Evolutionary conservation across 2,329 filamentous ascomycete genomes (phyloP).

Genomic region (Fusarium austroafricanum): DNA sequence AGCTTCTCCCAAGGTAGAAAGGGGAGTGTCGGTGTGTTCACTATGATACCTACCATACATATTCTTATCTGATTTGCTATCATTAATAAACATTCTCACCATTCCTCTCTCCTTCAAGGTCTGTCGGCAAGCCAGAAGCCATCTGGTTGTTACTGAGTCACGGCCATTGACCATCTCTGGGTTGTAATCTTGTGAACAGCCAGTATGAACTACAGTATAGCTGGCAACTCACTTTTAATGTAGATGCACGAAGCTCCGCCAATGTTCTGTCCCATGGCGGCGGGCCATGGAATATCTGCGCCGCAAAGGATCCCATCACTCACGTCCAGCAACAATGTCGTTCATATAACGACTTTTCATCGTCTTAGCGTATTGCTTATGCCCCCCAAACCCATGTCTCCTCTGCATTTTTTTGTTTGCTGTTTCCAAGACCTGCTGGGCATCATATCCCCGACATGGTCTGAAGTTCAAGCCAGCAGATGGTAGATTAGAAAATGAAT

Average conservation of each 20-base stretch:
- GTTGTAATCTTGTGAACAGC: conserved; percentile 55
- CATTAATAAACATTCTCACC: conserved; percentile 67
- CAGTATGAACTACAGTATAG: conserved; percentile 8
- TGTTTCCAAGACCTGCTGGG: conserved; percentile 60
- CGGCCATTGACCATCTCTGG: conserved; percentile 57
- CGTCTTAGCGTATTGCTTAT: conserved; percentile 67
- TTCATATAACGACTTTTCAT: conserved; percentile 60
- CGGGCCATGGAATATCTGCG: conserved; percentile 67
- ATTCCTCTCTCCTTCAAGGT: conserved; percentile 62
- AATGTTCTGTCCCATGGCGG: conserved; percentile 61
- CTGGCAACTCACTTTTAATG: conserved; percentile 60
- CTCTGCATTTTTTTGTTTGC: conserved; percentile 60
- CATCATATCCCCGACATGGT: conserved; percentile 59
- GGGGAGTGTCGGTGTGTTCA: too few relatives aligned
- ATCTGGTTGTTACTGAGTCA: conserved; percentile 63
- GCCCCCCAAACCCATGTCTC: conserved; percentile 66
- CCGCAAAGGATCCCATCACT: conserved; percentile 59
- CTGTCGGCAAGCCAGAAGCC: conserved; percentile 65
- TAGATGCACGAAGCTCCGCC: conserved; percentile 72
- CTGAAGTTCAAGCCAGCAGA: conserved; percentile 58
- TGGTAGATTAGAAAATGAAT: conserved; percentile 56
- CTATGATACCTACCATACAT: too few relatives aligned
- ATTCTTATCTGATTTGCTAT: conserved; percentile 62
- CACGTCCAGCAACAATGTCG: conserved; percentile 66
- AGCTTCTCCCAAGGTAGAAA: too few relatives aligned